Conservation (phyloP, 192 early-diverging fungal genomes). For the Coemansia sp. region DNA sequence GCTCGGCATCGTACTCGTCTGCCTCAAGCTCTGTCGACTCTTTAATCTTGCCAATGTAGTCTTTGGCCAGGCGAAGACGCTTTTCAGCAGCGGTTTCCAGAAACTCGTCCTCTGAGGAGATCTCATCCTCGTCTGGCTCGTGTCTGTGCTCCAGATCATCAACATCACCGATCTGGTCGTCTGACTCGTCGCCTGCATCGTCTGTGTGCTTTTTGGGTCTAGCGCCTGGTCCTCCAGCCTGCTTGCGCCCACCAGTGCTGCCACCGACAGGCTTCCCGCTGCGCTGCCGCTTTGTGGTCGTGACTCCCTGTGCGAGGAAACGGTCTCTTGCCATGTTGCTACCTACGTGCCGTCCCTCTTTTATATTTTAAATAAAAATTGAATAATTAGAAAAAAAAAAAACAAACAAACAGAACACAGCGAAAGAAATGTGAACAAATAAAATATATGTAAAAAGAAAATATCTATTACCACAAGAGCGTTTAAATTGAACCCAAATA, state of each 20-base stretch:
- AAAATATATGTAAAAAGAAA: not conserved
- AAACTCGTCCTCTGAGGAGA: constrained; percentile 59
- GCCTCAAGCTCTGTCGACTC: constrained; percentile 54
- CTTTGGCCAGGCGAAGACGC: constrained; percentile 88
- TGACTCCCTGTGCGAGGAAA: constrained; percentile 44
- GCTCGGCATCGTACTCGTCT: constrained; percentile 84
- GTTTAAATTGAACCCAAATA: too few relatives aligned
- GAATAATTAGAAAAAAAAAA: not conserved
- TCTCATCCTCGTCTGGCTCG: constrained; percentile 17
- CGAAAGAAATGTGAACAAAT: not conserved
- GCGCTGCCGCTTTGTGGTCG: constrained; percentile 41
- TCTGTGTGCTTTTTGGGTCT: not conserved
- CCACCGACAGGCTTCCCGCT: constrained; percentile 11
- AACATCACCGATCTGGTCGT: constrained; percentile 30
- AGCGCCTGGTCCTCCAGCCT: not conserved
- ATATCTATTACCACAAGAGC: not conserved
- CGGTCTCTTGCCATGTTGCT: constrained; percentile 41
- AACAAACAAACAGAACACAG: not conserved
- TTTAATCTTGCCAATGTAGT: constrained; percentile 81
- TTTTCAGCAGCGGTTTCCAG: constrained; percentile 92
- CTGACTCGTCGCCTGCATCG: constrained; percentile 13
- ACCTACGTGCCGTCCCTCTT: not conserved
- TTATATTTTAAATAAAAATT: not conserved
- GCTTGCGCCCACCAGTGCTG: constrained; percentile 4
- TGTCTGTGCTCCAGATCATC: constrained; percentile 39